Base-by-base conservation (phyloP, 495 filamentous ascomycete species). In the Hypoxylon subgilvum region DNA sequence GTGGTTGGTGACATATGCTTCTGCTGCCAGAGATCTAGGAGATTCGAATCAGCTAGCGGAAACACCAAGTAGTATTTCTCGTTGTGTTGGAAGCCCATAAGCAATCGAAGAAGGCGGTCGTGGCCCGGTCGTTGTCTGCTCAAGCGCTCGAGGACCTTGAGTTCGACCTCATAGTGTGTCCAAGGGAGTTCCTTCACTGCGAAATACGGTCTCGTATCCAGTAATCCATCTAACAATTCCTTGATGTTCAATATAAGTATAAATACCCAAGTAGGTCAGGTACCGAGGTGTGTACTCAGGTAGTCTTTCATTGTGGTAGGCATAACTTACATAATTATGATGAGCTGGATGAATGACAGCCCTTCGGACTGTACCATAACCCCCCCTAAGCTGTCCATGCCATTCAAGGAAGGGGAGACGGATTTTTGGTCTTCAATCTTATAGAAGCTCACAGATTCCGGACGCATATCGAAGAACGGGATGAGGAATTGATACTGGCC, bases 241-340 rank as follows among this genome's bases (percentile, higher is more conserved):
- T 38, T 4, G 16, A 14, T 18, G 1, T 4, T 38, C n/a, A n/a
- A n/a, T n/a, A n/a, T n/a, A n/a, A n/a, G n/a, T n/a, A n/a, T n/a
- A n/a, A n/a, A n/a, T n/a, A n/a, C n/a, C n/a, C n/a, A n/a, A n/a
- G n/a, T n/a, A n/a, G n/a, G n/a, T n/a, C n/a, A n/a, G n/a, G n/a
- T n/a, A n/a, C n/a, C n/a, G n/a, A n/a, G n/a, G n/a, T n/a, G n/a
- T n/a, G n/a, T n/a, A n/a, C n/a, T n/a, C n/a, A n/a, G n/a, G n/a
- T n/a, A n/a, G n/a, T n/a, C n/a, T n/a, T n/a, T n/a, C n/a, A n/a
- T n/a, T n/a, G n/a, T n/a, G n/a, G n/a, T n/a, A n/a, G n/a, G n/a
- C n/a, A 10, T 19, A 40, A 8, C 38, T 40, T 22, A 40, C 38
- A 21, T 40, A 40, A 10, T 40, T 40, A 21, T 40, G 38, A 40